Percentiles rank a stretch among this genome's conserved stretches.
Conservation (phyloP, 495 filamentous ascomycete species). For the Aspergillus indologenus region DNA sequence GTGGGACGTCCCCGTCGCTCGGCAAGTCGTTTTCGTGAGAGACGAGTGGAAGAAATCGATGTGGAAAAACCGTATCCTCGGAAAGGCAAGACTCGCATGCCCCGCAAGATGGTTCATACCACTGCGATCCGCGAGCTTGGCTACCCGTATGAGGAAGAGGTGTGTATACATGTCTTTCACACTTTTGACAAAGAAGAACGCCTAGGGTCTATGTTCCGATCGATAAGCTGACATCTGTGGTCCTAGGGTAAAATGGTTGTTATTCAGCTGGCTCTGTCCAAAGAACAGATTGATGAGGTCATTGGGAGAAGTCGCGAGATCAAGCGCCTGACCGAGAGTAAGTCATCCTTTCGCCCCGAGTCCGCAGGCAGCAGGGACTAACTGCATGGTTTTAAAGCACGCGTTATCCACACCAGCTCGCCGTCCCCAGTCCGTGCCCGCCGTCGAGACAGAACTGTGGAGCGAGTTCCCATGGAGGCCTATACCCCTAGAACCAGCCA, state of each 20-base stretch:
- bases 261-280: slow-evolving; percentile 76
- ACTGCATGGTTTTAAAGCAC: slow-evolving; percentile 20
- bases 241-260: slow-evolving; percentile 70
- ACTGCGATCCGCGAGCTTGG: slow-evolving; percentile 76
- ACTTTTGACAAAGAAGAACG: neutral
- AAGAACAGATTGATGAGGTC: slow-evolving; percentile 85
- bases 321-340: slow-evolving; percentile 35
- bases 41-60: slow-evolving; percentile 35
- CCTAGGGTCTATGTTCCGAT: neutral
- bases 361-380: neutral
- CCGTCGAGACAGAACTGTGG: slow-evolving; percentile 28
- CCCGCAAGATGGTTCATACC: slow-evolving; percentile 68
- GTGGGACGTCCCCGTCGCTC: slow-evolving; percentile 43
- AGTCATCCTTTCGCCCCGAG: slow-evolving; percentile 18
- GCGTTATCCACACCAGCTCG: slow-evolving; percentile 24
- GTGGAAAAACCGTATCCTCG: slow-evolving; percentile 62
- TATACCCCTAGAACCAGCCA: slow-evolving; percentile 28
- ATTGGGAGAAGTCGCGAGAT: slow-evolving; percentile 75
- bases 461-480: slow-evolving; percentile 28
- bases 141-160: slow-evolving; percentile 85
- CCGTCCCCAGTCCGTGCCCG: slow-evolving; percentile 28
- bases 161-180: slow-evolving; percentile 28
- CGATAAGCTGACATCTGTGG: slow-evolving; percentile 1
- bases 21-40: slow-evolving; percentile 38
- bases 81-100: slow-evolving; percentile 85